Conservation (phyloP, 331 rosid genomes). For the Acacia concinna region DNA sequence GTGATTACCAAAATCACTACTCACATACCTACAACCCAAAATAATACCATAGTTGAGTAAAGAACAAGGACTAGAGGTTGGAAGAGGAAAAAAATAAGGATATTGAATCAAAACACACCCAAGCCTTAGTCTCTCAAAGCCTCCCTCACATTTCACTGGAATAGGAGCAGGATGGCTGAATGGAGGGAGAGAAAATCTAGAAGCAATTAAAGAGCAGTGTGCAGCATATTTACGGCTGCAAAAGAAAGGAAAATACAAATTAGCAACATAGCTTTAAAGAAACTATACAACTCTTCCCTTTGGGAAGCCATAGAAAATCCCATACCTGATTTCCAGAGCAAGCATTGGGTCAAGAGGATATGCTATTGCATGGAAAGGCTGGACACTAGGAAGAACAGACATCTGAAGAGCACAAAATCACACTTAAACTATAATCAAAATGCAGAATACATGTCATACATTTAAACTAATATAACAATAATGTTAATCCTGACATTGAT, state of each 20-base stretch:
- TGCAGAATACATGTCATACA: slow-evolving; percentile 8
- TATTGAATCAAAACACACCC: slow-evolving; percentile 61
- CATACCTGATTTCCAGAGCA: slow-evolving; percentile 94
- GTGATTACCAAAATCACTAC: slow-evolving; percentile 97
- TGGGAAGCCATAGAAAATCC: neutral
- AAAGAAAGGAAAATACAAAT: slow-evolving; percentile 10
- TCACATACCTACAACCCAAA: slow-evolving; percentile 75
- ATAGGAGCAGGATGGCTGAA: slow-evolving; percentile 75
- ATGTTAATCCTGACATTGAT: slow-evolving; percentile 67
- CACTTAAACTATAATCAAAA: neutral
- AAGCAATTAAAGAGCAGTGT: slow-evolving; percentile 90
- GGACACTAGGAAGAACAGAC: slow-evolving; percentile 98
- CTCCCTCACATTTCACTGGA: slow-evolving; percentile 69
- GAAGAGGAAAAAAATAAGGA: neutral
- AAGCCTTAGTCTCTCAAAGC: slow-evolving; percentile 70
- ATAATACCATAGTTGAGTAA: slow-evolving; percentile 2
- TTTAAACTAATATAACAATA: slow-evolving; percentile 6
- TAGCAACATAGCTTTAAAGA: neutral
- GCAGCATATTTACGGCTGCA: slow-evolving; percentile 92
- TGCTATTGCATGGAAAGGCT: slow-evolving; percentile 99
- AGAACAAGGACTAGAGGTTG: neutral
- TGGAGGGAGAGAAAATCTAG: slow-evolving; percentile 79
- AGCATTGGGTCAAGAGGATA: slow-evolving; percentile 94
- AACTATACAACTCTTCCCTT: neutral
- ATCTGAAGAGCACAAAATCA: slow-evolving; percentile 50